Evolutionary conservation across 1,284 basidiomycete species (phyloP), one percentile per base, ranked within the genome.

Genomic region (Sporisorium scitamineum): DNA sequence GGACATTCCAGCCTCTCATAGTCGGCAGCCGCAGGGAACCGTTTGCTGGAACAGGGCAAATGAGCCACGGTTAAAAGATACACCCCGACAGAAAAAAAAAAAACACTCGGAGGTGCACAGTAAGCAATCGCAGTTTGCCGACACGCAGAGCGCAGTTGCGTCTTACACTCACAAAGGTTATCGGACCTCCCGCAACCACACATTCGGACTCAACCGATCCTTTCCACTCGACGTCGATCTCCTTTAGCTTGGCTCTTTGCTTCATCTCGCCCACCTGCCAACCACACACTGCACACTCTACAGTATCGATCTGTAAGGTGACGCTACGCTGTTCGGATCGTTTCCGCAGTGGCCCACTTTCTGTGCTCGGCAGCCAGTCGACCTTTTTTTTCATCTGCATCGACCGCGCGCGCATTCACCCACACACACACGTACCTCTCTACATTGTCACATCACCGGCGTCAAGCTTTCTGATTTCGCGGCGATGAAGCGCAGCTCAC

Each of bases 221-320:
- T 56, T 56, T 18, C 54, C 54, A 45, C 29, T 9, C 54, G 31
- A 56, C 54, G 18, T 56, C 54, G 54, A 56, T 24, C 9, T 32
- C 27, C 11, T 16, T 29, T 29, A 13, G 5, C 2, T 22, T 34
- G 16, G 13, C 37, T 34, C 26, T 29, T 31, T 56, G 42, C 41
- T 56, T 27, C 20, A 34, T 56, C 31, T 45, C 31, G 3, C 11
- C 22, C 29, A 32, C 22, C 41, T 5, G n/a, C n/a, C n/a, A n/a
- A n/a, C n/a, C n/a, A n/a, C n/a, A n/a, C n/a, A n/a, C n/a, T n/a
- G n/a, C n/a, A n/a, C n/a, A n/a, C n/a, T n/a, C n/a, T n/a, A n/a
- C n/a, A n/a, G n/a, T n/a, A 56, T 45, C 54, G 11, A 42, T 54
- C 27, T 31, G 7, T 31, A 13, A 13, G 5, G 37, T 34, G 32